Conservation (phyloP, 129 eudicot species). For the Mikania micrantha region DNA sequence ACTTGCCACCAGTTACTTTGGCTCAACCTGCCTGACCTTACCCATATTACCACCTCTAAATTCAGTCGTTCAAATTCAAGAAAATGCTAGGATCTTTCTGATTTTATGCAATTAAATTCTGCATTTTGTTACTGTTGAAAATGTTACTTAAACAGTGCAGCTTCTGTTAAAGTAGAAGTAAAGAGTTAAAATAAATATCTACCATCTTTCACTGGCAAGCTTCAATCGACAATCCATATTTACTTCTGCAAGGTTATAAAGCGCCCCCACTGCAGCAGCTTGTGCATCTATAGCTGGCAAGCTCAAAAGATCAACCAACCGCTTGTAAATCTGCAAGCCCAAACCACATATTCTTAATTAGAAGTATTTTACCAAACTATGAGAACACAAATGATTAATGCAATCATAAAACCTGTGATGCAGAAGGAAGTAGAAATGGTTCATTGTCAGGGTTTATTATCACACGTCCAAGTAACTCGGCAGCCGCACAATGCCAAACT, state of each 20-base stretch:
- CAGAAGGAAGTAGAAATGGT: conserved; percentile 81
- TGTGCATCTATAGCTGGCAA: conserved; percentile 85
- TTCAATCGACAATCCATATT: conserved; percentile 93
- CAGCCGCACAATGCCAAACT: conserved; percentile 96
- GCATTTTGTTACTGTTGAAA: background rate
- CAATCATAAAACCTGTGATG: conserved; percentile 59
- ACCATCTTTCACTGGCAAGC: conserved; percentile 97
- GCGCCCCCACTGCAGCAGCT: conserved; percentile 97
- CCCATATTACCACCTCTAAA: background rate
- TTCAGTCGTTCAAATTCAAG: background rate
- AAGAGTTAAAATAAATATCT: conserved; percentile 1
- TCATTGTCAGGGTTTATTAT: conserved; percentile 95
- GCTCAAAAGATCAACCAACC: conserved; percentile 90
- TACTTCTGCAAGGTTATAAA: conserved; percentile 87
- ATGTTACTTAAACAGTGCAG: background rate
- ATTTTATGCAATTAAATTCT: background rate
- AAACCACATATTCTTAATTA: background rate
- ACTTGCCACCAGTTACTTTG: too few species aligned
- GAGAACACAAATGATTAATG: background rate
- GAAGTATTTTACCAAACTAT: background rate
- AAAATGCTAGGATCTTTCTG: background rate
- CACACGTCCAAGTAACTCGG: conserved; percentile 89
- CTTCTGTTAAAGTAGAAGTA: background rate
- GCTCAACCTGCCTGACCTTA: background rate
- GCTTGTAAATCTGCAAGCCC: conserved; percentile 62